phyloP scores from a whole-genome alignment of 2,329 filamentous ascomycete genomes.

The Scedosporium dehoogii region DNA sequence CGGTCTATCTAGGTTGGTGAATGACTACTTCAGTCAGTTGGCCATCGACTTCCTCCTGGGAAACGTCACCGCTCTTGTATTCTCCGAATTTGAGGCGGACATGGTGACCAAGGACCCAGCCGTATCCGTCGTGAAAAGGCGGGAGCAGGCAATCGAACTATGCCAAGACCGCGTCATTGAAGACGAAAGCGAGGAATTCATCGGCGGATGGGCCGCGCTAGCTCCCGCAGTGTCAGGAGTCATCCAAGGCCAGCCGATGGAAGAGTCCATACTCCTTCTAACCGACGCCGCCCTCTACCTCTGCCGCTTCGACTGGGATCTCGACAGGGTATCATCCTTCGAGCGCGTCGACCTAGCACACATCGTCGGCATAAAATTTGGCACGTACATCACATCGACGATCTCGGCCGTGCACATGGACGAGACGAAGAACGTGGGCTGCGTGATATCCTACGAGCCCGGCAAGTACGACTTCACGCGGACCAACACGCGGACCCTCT shows the following conservation, averaged over 20 bases:
- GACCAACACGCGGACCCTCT: conserved; percentile 78
- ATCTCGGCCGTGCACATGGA: conserved; percentile 69
- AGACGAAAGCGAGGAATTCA: conserved; percentile 72
- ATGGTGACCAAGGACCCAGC: conserved; percentile 92
- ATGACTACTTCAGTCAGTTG: conserved; percentile 93
- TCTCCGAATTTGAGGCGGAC: conserved; percentile 87
- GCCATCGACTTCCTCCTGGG: conserved; percentile 91
- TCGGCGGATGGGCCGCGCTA: conserved; percentile 82
- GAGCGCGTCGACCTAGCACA: conserved; percentile 73
- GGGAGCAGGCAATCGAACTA: conserved; percentile 82
- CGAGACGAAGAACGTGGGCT: conserved; percentile 70
- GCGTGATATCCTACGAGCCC: conserved; percentile 69
- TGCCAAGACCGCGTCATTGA: conserved; percentile 79
- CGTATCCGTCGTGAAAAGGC: conserved; percentile 72
- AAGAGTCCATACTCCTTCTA: conserved; percentile 79
- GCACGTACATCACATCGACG: conserved; percentile 85
- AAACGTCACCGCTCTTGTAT: conserved; percentile 73
- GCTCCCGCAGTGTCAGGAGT: conserved; percentile 65
- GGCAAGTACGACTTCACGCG: conserved; percentile 62
- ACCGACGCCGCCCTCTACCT: conserved; percentile 80
- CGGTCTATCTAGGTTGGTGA: conserved; percentile 64
- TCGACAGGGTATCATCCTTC: conserved; percentile 89
- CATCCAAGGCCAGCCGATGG: conserved; percentile 62
- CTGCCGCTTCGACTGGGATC: conserved; percentile 88
- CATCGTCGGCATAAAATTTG: conserved; percentile 62